Evolutionary conservation across 2,329 filamentous ascomycete species (phyloP).

Genomic region (Ophiostoma sp.): DNA sequence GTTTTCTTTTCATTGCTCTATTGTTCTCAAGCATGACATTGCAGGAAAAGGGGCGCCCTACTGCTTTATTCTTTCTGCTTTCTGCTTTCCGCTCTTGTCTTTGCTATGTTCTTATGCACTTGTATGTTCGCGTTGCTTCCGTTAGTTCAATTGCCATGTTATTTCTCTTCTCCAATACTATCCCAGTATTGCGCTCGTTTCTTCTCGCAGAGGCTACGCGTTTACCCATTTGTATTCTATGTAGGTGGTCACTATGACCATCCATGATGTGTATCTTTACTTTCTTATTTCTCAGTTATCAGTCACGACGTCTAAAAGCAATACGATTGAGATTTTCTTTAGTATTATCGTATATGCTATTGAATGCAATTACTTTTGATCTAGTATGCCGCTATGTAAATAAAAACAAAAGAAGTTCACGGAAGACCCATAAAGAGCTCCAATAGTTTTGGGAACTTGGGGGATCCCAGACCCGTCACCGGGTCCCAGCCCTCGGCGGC

Average conservation of each 20-base stretch:
- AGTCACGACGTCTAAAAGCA: neutral
- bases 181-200: neutral
- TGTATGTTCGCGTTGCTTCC: neutral
- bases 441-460: constrained; percentile 15
- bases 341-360: neutral
- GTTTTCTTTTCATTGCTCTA: neutral
- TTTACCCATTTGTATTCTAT: constrained; percentile 7
- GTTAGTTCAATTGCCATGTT: neutral
- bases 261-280: neutral
- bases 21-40: constrained; percentile 10
- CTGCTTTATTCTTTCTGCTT: neutral
- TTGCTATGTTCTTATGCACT: neutral
- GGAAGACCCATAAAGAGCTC: constrained; percentile 15
- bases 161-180: neutral
- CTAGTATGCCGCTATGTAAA: constrained; percentile 4
- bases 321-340: neutral
- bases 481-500: constrained; percentile 27
- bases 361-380: constrained; percentile 9
- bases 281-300: neutral
- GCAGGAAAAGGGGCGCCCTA: neutral
- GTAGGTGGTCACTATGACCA: neutral
- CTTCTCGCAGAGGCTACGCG: constrained; percentile 2
- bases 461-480: constrained; percentile 20
- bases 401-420: neutral
- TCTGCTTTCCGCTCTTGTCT: neutral